Conservation (phyloP, 768 basidiomycete species). For the Lactifluus echinatus region DNA sequence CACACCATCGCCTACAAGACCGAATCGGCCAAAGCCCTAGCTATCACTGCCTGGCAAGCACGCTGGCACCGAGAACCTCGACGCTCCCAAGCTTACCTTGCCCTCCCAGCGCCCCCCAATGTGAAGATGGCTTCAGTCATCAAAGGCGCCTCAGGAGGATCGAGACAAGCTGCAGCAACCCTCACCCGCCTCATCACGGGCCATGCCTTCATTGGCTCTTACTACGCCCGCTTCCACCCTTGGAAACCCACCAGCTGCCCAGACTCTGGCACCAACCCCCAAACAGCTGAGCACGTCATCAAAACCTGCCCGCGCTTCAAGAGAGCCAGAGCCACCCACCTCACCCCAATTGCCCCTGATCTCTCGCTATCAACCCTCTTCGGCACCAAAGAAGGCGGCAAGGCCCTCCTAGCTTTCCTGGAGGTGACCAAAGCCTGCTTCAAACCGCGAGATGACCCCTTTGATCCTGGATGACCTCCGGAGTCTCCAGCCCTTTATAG, state of each 20-base stretch:
- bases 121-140: neutral
- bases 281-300: neutral
- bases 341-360: neutral
- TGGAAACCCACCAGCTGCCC: neutral
- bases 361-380: neutral
- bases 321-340: neutral
- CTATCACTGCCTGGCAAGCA: neutral
- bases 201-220: neutral
- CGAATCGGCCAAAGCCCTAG: neutral
- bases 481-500: too few species aligned
- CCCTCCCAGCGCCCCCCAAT: neutral
- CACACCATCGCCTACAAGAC: neutral
- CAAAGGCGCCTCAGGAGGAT: neutral
- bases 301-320: neutral
- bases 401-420: neutral
- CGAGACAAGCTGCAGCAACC: neutral
- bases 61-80: neutral
- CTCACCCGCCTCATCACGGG: neutral
- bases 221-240: neutral
- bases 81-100: neutral
- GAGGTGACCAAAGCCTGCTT: neutral
- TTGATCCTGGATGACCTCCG: too few species aligned
- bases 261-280: neutral
- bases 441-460: too few species aligned
- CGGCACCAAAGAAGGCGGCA: neutral